Conservation (phyloP, 345 rosid genomes). For the Brassica rapa region DNA sequence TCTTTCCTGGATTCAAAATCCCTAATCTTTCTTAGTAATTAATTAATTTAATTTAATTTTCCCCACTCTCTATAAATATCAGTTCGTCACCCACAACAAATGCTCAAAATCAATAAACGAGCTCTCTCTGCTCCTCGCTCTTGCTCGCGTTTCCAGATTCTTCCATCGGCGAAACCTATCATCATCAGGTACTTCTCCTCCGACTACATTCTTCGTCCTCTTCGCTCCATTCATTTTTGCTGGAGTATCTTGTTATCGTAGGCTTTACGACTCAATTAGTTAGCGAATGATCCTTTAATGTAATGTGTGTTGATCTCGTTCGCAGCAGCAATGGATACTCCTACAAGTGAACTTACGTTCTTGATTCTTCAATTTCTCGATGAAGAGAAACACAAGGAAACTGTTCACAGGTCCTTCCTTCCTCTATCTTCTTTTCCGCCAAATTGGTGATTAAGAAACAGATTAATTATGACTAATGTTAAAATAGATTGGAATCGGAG, state of each 20-base stretch:
- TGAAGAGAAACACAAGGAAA: slow-evolving; percentile 75
- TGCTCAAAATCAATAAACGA: slow-evolving; percentile 12
- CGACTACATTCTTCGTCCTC: neutral
- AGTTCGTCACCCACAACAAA: slow-evolving; percentile 2
- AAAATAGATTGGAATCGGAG: slow-evolving; percentile 72
- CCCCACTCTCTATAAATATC: slow-evolving; percentile 3
- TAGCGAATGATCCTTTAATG: neutral
- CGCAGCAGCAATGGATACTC: slow-evolving; percentile 60
- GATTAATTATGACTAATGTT: neutral
- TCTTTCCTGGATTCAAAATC: neutral
- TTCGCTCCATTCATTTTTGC: neutral
- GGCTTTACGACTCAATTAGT: neutral
- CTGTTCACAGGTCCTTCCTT: slow-evolving; percentile 62
- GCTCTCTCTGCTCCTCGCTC: neutral
- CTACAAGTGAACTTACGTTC: slow-evolving; percentile 76
- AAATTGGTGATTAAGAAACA: slow-evolving; percentile 9
- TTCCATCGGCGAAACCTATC: slow-evolving; percentile 16
- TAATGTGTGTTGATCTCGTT: slow-evolving; percentile 24
- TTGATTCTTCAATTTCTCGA: slow-evolving; percentile 89
- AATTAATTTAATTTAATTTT: neutral
- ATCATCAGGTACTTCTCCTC: slow-evolving; percentile 6
- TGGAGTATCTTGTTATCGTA: neutral
- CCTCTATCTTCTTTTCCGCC: neutral
- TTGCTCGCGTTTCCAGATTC: slow-evolving; percentile 14
- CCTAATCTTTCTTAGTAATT: neutral